These are phyloP conservation scores for Trichoderma orchidacearum DNA, from an alignment of 495 filamentous ascomycete species.

Conservation along the genomic window DNA sequence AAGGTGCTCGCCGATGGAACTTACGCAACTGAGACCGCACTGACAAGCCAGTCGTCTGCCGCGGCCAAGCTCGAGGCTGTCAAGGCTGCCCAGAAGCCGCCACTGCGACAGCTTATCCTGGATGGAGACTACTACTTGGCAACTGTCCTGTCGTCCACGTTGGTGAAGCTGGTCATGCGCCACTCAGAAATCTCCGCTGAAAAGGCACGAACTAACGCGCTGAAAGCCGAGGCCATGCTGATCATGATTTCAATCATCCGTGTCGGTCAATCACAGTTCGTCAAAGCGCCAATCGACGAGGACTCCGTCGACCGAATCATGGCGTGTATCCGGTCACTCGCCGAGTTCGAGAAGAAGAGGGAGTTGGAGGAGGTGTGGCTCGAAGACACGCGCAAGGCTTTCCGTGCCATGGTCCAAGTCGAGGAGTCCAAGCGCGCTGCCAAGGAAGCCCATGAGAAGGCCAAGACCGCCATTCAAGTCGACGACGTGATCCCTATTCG, in stretches of 20 bases:
- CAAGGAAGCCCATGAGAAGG: constrained; percentile 81
- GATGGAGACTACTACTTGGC: constrained; percentile 98
- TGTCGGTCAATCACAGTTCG: constrained; percentile 94
- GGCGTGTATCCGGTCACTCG: constrained; percentile 85
- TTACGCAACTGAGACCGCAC: constrained; percentile 90
- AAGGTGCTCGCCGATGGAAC: constrained; percentile 94
- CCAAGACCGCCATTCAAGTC: constrained; percentile 87
- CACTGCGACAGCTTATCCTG: constrained; percentile 84
- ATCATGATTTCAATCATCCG: constrained; percentile 99
- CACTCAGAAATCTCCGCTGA: constrained; percentile 91
- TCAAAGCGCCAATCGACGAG: constrained; percentile 94
- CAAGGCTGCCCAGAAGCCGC: constrained; percentile 93
- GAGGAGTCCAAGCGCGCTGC: constrained; percentile 94
- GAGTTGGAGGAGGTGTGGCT: constrained; percentile 86
- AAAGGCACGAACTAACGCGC: constrained; percentile 74
- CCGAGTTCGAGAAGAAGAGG: constrained; percentile 80
- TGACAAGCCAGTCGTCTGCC: constrained; percentile 81
- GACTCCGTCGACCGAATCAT: constrained; percentile 96
- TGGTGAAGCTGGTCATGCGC: constrained; percentile 97
- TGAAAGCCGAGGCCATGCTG: constrained; percentile 94
- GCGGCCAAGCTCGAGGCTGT: constrained; percentile 91
- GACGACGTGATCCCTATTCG: constrained; percentile 89
- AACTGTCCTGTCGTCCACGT: constrained; percentile 81
- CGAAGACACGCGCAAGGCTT: constrained; percentile 91
- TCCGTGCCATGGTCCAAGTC: constrained; percentile 94